Evolutionary conservation across 1,284 basidiomycete species (phyloP).

Genomic region (Peniophora sp.): DNA sequence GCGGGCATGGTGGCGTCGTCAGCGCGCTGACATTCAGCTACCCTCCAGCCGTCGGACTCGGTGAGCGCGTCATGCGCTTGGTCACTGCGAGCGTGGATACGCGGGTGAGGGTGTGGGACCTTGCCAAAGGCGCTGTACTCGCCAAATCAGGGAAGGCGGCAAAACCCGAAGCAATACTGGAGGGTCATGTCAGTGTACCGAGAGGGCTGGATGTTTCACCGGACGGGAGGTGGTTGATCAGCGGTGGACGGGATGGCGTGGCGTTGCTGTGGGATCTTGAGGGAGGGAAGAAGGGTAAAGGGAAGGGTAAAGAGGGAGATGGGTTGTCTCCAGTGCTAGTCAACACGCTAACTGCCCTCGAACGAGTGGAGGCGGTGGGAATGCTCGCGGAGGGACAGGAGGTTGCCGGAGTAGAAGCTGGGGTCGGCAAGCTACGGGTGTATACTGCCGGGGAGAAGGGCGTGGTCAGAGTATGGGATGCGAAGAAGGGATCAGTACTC

Average conservation of each 20-base stretch:
- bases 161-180: constrained; percentile 73
- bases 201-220: constrained; percentile 78
- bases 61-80: constrained; percentile 63
- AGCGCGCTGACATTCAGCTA: constrained; percentile 83
- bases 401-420: constrained; percentile 33
- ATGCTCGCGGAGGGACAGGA: constrained; percentile 49
- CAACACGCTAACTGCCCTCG: constrained; percentile 83
- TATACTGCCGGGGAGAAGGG: constrained; percentile 91
- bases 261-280: constrained; percentile 82
- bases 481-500: constrained; percentile 52
- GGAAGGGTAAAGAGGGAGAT: constrained; percentile 47
- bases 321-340: constrained; percentile 44
- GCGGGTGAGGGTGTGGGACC: constrained; percentile 83
- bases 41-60: constrained; percentile 41
- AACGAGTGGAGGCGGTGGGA: constrained; percentile 84
- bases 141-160: constrained; percentile 46
- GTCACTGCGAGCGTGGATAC: constrained; percentile 88
- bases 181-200: constrained; percentile 89
- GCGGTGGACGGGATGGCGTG: constrained; percentile 86
- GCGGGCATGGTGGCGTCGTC: constrained; percentile 94
- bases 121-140: constrained; percentile 44
- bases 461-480: constrained; percentile 78
- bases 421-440: constrained; percentile 44
- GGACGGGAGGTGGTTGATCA: constrained; percentile 83
- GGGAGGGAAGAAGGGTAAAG: constrained; percentile 13